phyloP scores from a whole-genome alignment of 202 grass and related monocot genomes.

The Eragrostis tef region DNA sequence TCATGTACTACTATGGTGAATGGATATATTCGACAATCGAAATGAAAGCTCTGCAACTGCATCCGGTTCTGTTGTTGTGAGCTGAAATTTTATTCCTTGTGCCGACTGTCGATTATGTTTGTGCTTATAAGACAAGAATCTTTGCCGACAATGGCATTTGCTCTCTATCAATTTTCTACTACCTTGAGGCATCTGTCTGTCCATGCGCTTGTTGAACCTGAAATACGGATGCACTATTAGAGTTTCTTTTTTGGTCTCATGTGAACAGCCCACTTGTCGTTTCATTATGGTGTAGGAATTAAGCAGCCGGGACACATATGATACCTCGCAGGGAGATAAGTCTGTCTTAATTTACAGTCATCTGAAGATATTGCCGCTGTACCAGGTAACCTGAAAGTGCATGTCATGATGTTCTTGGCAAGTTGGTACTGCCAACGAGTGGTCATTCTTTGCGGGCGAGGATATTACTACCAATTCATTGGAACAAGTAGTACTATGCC shows the following conservation, averaged over 20 bases:
- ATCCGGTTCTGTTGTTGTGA: too few relatives aligned
- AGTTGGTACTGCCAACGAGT: neutral
- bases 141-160: too few relatives aligned
- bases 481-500: too few relatives aligned
- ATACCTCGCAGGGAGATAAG: neutral
- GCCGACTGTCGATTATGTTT: neutral
- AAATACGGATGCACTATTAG: too few relatives aligned
- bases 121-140: neutral
- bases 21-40: too few relatives aligned
- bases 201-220: too few relatives aligned
- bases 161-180: too few relatives aligned
- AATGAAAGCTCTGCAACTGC: too few relatives aligned
- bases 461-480: neutral
- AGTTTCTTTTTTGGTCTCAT: too few relatives aligned
- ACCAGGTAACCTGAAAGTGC: slow-evolving; percentile 22
- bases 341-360: neutral
- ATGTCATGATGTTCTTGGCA: slow-evolving; percentile 22
- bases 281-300: neutral
- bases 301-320: neutral
- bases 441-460: neutral
- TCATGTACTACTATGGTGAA: too few relatives aligned
- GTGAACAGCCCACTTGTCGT: too few relatives aligned
- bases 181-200: too few relatives aligned
- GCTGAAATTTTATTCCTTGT: neutral
- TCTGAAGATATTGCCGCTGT: neutral